phyloP scores from a whole-genome alignment of 2,329 filamentous ascomycete species.

The Sordariomycetes sp. region DNA sequence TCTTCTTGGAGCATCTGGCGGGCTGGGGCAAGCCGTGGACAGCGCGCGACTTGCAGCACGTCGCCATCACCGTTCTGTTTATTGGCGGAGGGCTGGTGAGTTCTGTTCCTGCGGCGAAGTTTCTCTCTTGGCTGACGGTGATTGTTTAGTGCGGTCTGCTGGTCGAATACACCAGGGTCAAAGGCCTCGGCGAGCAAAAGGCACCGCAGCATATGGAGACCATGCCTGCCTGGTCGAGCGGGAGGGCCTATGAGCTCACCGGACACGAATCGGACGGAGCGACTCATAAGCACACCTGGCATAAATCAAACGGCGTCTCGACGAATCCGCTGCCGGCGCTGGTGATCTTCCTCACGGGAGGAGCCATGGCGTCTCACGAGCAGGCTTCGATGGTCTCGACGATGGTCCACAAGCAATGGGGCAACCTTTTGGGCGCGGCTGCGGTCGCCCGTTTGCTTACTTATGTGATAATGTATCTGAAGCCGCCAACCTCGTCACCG shows the following conservation, averaged over 20 bases:
- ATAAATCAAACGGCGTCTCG: constrained; percentile 56
- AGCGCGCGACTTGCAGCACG: constrained; percentile 75
- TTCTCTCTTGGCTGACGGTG: not conserved
- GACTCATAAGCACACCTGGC: constrained; percentile 40
- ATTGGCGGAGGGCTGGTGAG: constrained; percentile 80
- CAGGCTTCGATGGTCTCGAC: constrained; percentile 73
- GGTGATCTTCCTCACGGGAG: constrained; percentile 75
- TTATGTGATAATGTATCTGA: constrained; percentile 70
- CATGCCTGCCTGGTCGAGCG: constrained; percentile 1
- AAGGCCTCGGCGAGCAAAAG: constrained; percentile 52
- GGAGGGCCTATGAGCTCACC: constrained; percentile 26
- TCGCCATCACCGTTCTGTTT: constrained; percentile 88
- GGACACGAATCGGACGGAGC: constrained; percentile 22
- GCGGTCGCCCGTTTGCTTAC: constrained; percentile 69
- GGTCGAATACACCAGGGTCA: constrained; percentile 62
- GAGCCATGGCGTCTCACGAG: constrained; percentile 93
- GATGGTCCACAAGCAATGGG: constrained; percentile 94
- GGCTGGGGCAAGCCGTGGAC: constrained; percentile 62
- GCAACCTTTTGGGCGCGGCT: constrained; percentile 70
- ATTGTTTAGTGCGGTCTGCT: constrained; percentile 62
- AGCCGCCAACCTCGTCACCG: constrained; percentile 71
- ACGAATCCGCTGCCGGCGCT: constrained; percentile 83
- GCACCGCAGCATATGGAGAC: constrained; percentile 27
- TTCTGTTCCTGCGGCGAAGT: constrained; percentile 9
- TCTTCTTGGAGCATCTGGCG: constrained; percentile 84